Evolutionary conservation across 805 yeast genomes (phyloP).

Genomic region (Candida oleophila): DNA sequence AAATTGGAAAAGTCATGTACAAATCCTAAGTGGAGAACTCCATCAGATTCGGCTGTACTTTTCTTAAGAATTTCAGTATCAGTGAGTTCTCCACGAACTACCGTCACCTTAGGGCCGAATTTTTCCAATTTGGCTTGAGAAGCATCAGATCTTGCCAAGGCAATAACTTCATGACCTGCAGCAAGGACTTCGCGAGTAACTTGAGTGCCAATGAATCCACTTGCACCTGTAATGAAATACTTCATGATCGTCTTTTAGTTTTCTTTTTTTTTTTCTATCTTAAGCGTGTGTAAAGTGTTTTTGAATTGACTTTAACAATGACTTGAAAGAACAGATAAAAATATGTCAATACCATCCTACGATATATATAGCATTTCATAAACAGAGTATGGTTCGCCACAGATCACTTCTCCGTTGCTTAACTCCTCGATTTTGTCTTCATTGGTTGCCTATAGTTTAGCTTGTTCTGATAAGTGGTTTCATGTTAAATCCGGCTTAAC

Average conservation of each 20-base stretch:
- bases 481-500: neutral
- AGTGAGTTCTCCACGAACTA: conserved; percentile 25
- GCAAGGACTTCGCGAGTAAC: conserved; percentile 18
- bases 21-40: conserved; percentile 35
- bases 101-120: conserved; percentile 16
- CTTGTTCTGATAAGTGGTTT: no score
- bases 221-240: conserved; percentile 34
- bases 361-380: no score
- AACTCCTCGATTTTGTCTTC: no score
- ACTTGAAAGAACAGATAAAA: no score
- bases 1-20: conserved; percentile 25
- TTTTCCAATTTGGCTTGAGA: conserved; percentile 22
- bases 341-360: no score
- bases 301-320: no score
- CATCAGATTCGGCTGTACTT: conserved; percentile 30
- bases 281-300: no score
- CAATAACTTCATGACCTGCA: conserved; percentile 26
- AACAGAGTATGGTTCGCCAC: no score
- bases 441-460: no score
- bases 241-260: conserved; percentile 13
- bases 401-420: no score
- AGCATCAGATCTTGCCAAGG: conserved; percentile 28
- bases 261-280: no score
- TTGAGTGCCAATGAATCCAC: conserved; percentile 31
- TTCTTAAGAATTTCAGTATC: conserved; percentile 24